A percentile compares a stretch with the other conserved stretches of the same genome.
These are phyloP conservation scores for Mediolabrus comicus DNA, from an alignment of 108 stramenopile species.

Conservation along the genomic window DNA sequence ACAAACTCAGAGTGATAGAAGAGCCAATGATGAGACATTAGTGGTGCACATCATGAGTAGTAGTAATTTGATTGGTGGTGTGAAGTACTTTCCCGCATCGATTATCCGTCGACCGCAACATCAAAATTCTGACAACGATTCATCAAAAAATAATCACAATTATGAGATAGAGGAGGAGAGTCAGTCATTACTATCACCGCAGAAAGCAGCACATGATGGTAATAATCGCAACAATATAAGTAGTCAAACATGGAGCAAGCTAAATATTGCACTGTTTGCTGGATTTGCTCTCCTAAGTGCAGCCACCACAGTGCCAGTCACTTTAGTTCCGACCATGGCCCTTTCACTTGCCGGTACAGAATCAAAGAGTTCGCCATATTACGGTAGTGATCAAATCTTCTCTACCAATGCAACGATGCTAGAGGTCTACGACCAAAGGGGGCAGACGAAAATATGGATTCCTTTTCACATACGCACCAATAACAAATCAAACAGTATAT, in stretches of 20 bases:
- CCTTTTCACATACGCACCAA: constrained; percentile 31
- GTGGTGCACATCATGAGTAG: too few species aligned
- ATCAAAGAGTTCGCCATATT: constrained; percentile 28
- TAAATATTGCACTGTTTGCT: constrained; percentile 64
- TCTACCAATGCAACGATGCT: constrained; percentile 4
- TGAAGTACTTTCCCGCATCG: background rate
- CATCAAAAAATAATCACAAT: background rate
- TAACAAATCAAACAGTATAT: constrained; percentile 6
- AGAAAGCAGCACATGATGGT: too few species aligned
- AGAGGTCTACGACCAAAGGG: constrained; percentile 39
- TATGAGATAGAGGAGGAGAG: too few species aligned
- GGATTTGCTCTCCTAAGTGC: constrained; percentile 59
- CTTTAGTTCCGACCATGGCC: constrained; percentile 66
- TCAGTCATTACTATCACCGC: too few species aligned
- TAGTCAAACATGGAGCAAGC: constrained; percentile 53
- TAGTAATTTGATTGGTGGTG: background rate
- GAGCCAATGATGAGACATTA: too few species aligned
- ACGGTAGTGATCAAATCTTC: background rate
- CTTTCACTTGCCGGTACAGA: constrained; percentile 34
- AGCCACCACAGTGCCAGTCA: constrained; percentile 60
- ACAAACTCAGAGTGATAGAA: too few species aligned
- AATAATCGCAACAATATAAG: constrained; percentile 1
- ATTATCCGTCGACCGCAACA: background rate
- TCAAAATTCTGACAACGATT: background rate
- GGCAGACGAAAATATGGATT: constrained; percentile 39